phyloP scores from a whole-genome alignment of 768 basidiomycete genomes.

The Chiua virens region DNA sequence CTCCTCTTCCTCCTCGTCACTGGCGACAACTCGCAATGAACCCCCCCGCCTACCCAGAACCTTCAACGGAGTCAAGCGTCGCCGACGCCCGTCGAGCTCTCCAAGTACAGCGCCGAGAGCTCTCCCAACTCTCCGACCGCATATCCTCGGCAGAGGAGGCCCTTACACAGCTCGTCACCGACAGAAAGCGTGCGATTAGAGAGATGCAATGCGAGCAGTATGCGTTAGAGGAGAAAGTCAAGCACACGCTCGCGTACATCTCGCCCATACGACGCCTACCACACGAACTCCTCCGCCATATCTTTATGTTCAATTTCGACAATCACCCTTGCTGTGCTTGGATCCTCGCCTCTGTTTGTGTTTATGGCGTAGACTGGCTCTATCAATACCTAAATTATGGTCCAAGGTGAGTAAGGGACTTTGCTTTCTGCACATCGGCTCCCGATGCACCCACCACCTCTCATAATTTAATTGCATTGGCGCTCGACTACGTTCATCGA shows the following conservation, averaged over 20 bases:
- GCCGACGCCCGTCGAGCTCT: slow-evolving; percentile 53
- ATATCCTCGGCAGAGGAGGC: slow-evolving; percentile 55
- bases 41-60: slow-evolving; percentile 44
- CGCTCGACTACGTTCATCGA: slow-evolving; percentile 16
- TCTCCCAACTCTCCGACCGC: slow-evolving; percentile 38
- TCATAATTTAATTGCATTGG: slow-evolving; percentile 12
- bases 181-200: slow-evolving; percentile 52
- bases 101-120: slow-evolving; percentile 23
- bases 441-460: slow-evolving; percentile 3
- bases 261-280: slow-evolving; percentile 73
- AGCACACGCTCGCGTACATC: slow-evolving; percentile 59
- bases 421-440: not conserved
- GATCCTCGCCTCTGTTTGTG: slow-evolving; percentile 69
- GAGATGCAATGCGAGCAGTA: slow-evolving; percentile 52
- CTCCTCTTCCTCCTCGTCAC: slow-evolving; percentile 9
- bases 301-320: slow-evolving; percentile 70
- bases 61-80: slow-evolving; percentile 56
- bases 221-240: slow-evolving; percentile 47
- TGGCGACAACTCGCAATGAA: slow-evolving; percentile 29
- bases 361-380: slow-evolving; percentile 64
- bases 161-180: slow-evolving; percentile 58
- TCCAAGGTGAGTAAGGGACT: slow-evolving; percentile 59
- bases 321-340: slow-evolving; percentile 74
- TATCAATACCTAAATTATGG: slow-evolving; percentile 72
- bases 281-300: slow-evolving; percentile 66